These are phyloP conservation scores for Aspergillus aculeatus DNA, from an alignment of 2,329 filamentous ascomycete genomes.

Conservation along the genomic window DNA sequence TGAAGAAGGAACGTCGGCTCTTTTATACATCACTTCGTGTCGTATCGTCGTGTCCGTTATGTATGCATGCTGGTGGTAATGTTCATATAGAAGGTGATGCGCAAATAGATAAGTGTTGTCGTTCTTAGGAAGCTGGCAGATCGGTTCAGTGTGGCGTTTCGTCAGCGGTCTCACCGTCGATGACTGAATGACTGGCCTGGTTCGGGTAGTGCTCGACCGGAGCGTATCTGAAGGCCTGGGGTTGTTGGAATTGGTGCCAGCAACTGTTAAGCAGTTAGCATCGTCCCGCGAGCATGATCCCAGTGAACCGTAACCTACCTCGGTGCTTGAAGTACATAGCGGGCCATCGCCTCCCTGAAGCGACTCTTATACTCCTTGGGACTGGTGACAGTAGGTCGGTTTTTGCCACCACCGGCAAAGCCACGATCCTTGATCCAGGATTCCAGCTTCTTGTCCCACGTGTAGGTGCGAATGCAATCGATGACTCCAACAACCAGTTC, in stretches of 20 bases:
- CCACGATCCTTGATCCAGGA: constrained; percentile 98
- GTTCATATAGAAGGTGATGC: neutral
- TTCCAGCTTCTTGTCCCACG: constrained; percentile 99
- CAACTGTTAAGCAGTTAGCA: constrained; percentile 31
- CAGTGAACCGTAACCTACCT: constrained; percentile 37
- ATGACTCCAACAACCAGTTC: constrained; percentile 97
- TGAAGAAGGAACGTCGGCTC: neutral
- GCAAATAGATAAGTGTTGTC: neutral
- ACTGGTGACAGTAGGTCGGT: constrained; percentile 89
- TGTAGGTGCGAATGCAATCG: constrained; percentile 97
- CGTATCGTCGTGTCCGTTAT: constrained; percentile 12
- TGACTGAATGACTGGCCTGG: constrained; percentile 10
- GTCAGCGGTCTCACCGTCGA: constrained; percentile 25
- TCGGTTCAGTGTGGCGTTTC: constrained; percentile 2
- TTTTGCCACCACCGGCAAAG: constrained; percentile 74
- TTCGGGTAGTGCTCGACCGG: constrained; percentile 28
- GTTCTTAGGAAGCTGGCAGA: neutral
- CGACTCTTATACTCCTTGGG: constrained; percentile 97
- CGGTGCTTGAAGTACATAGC: constrained; percentile 62
- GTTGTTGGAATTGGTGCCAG: constrained; percentile 47
- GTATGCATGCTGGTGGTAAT: neutral
- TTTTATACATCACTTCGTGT: constrained; percentile 8
- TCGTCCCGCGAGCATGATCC: neutral
- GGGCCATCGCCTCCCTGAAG: constrained; percentile 94
- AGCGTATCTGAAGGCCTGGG: constrained; percentile 29